Evolutionary conservation across 768 basidiomycete species (phyloP).

Genomic region (Calocera cornea): DNA sequence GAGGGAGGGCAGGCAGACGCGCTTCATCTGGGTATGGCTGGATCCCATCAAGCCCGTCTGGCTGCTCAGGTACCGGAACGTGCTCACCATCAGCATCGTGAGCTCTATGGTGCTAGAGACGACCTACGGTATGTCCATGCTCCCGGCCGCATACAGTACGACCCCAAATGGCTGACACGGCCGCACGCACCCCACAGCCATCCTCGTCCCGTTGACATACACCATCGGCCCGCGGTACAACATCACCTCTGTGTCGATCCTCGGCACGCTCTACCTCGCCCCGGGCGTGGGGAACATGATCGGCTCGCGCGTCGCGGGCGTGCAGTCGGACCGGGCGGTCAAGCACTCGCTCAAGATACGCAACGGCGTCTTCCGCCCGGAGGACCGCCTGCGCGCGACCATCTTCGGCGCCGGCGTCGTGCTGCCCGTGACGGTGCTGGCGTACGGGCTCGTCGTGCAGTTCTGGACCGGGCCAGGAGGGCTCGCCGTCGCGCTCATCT

Average conservation of each 20-base stretch:
- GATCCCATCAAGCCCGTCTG: slow-evolving; percentile 8
- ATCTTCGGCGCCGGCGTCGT: slow-evolving; percentile 20
- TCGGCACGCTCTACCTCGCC: slow-evolving; percentile 25
- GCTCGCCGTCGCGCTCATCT: background rate
- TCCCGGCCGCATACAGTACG: slow-evolving; percentile 5
- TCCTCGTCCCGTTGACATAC: slow-evolving; percentile 12
- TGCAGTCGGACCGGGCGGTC: slow-evolving; percentile 21
- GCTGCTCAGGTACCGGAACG: background rate
- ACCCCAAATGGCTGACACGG: background rate
- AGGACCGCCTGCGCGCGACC: slow-evolving; percentile 23
- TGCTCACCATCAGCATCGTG: slow-evolving; percentile 6
- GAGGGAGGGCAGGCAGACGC: background rate
- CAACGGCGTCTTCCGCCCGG: slow-evolving; percentile 22
- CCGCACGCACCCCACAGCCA: slow-evolving; percentile 6
- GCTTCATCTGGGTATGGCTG: background rate
- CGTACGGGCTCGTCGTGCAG: slow-evolving; percentile 22
- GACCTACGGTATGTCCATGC: slow-evolving; percentile 9
- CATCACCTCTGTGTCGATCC: slow-evolving; percentile 24
- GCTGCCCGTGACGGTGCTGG: slow-evolving; percentile 19
- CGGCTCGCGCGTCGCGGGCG: slow-evolving; percentile 21
- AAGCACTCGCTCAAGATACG: slow-evolving; percentile 20
- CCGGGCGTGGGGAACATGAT: slow-evolving; percentile 25
- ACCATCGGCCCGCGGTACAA: slow-evolving; percentile 19
- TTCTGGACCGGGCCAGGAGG: background rate
- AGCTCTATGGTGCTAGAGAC: background rate